Percentiles rank a stretch among this genome's conserved stretches.
These are phyloP conservation scores for Boletus semigastroideus DNA, from an alignment of 1,284 basidiomycete genomes.

Conservation along the genomic window DNA sequence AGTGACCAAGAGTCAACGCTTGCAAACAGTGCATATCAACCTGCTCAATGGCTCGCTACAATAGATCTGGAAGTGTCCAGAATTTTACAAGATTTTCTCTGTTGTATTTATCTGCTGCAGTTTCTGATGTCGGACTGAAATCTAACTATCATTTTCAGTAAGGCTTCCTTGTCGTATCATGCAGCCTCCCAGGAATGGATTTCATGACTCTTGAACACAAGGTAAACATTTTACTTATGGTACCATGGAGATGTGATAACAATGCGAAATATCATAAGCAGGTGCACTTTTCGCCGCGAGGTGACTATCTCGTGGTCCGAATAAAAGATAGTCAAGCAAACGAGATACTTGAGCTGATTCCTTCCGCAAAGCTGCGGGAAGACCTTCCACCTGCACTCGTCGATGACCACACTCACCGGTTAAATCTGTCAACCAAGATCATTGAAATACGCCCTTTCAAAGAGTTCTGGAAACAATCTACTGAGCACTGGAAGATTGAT, in stretches of 20 bases:
- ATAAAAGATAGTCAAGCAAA: slow-evolving; percentile 9
- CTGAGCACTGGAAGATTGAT: slow-evolving; percentile 15
- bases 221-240: slow-evolving; percentile 2
- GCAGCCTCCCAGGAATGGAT: slow-evolving; percentile 36
- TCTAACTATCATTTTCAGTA: slow-evolving; percentile 22
- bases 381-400: slow-evolving; percentile 41
- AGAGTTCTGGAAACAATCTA: slow-evolving; percentile 22
- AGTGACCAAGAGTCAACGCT: background rate
- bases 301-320: slow-evolving; percentile 23
- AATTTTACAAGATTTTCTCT: slow-evolving; percentile 32
- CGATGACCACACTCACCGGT: slow-evolving; percentile 38
- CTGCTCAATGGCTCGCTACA: slow-evolving; percentile 31
- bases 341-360: slow-evolving; percentile 36
- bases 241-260: rapidly evolving
- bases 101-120: slow-evolving; percentile 15
- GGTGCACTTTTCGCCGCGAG: slow-evolving; percentile 31
- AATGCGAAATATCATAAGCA: background rate
- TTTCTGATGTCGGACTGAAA: background rate
- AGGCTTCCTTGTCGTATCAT: slow-evolving; percentile 36
- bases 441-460: slow-evolving; percentile 39
- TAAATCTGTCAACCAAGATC: slow-evolving; percentile 26
- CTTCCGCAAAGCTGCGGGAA: slow-evolving; percentile 27
- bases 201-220: slow-evolving; percentile 31
- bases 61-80: slow-evolving; percentile 28
- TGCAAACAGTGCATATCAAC: slow-evolving; percentile 1